Evolutionary conservation across 306 rosid genomes (phyloP).

Genomic region (Gleditsia sinensis): DNA sequence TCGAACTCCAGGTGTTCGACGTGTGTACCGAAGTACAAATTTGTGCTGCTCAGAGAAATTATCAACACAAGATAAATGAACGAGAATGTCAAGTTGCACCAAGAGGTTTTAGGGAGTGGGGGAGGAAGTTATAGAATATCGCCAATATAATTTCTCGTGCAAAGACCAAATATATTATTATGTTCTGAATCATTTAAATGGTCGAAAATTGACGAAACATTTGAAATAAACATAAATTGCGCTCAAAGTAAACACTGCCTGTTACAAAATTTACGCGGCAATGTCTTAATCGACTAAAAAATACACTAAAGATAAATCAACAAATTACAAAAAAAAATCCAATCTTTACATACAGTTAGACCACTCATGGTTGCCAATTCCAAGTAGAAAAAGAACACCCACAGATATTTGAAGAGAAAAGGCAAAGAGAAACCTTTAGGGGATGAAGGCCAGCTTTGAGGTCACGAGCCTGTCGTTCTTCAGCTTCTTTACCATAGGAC

Average conservation of each 20-base stretch:
- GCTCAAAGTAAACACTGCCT: too few species aligned
- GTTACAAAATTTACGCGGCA: not conserved
- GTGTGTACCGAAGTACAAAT: constrained; percentile 93
- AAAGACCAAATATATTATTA: not conserved
- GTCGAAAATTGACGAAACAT: not conserved
- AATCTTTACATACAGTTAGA: not conserved
- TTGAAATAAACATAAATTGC: not conserved
- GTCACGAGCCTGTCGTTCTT: constrained; percentile 20
- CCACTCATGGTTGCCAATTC: not conserved
- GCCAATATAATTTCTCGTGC: not conserved
- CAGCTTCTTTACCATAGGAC: not conserved
- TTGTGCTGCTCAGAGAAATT: constrained; percentile 56
- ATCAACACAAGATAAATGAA: constrained; percentile 25
- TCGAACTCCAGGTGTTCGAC: constrained; percentile 87
- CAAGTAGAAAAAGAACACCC: not conserved
- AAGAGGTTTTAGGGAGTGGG: not conserved
- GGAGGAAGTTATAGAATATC: not conserved
- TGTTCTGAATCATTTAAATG: not conserved
- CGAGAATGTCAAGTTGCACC: constrained; percentile 16
- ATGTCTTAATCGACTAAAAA: not conserved
- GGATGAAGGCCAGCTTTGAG: constrained; percentile 31
- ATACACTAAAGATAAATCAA: not conserved
- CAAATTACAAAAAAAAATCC: not conserved
- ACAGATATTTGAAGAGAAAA: not conserved
- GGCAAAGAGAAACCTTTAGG: not conserved